phyloP scores from a whole-genome alignment of 1,284 basidiomycete species.

The Amylostereum chailletii region DNA sequence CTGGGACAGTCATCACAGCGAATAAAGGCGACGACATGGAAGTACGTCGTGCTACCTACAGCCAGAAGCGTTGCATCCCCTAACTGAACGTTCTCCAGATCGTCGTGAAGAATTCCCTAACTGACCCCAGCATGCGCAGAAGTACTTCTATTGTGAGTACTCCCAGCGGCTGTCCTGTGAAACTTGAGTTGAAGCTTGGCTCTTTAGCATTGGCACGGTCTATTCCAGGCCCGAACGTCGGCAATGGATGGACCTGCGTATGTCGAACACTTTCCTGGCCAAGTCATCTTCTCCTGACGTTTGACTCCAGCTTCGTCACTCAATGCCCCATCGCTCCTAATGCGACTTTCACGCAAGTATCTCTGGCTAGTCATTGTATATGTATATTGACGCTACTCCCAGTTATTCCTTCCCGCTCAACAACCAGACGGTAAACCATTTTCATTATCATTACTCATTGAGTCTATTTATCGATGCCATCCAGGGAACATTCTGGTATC shows the following conservation, averaged over 20 bases:
- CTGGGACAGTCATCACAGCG: no score
- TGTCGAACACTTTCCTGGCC: background rate
- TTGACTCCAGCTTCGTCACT: constrained; percentile 4
- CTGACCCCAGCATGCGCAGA: no score
- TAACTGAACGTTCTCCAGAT: no score
- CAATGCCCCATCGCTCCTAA: constrained; percentile 12
- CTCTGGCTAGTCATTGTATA: no score
- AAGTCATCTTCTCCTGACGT: no score
- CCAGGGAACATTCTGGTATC: constrained; percentile 30
- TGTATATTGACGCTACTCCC: background rate
- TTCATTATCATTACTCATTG: background rate
- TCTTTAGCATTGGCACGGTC: constrained; percentile 16
- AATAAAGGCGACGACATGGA: no score
- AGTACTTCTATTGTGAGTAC: constrained; percentile 13
- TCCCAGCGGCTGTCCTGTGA: background rate
- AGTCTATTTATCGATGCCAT: constrained; percentile 3
- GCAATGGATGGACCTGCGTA: constrained; percentile 27
- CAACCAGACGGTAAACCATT: constrained; percentile 14
- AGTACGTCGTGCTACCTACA: no score
- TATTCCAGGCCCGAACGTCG: constrained; percentile 8
- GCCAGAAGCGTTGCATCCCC: no score
- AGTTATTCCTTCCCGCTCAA: constrained; percentile 13
- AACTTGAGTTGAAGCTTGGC: background rate
- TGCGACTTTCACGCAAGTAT: constrained; percentile 8
- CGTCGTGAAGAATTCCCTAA: no score